phyloP scores from a whole-genome alignment of 192 early-diverging fungal genomes.

The Radiomyces spectabilis region DNA sequence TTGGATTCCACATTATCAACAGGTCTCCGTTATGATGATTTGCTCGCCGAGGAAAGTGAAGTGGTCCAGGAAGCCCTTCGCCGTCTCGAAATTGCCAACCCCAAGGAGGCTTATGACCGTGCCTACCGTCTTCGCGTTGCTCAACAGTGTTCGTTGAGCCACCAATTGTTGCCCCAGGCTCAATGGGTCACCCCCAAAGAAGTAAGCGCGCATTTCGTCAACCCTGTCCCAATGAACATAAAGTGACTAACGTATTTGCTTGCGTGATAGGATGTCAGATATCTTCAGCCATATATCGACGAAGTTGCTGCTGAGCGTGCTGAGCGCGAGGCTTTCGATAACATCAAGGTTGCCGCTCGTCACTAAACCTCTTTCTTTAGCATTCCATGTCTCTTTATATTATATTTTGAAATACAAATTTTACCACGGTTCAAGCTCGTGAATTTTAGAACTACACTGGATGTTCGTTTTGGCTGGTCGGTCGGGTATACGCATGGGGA shows the following conservation, averaged over 20 bases:
- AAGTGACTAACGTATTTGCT: not conserved
- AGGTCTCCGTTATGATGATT: constrained; percentile 89
- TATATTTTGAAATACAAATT: too few relatives aligned
- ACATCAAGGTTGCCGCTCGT: constrained; percentile 27
- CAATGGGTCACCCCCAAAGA: constrained; percentile 75
- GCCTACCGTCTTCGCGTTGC: constrained; percentile 76
- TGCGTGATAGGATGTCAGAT: constrained; percentile 77
- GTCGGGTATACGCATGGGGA: too few relatives aligned
- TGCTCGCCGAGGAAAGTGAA: constrained; percentile 78
- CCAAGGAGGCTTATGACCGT: constrained; percentile 57
- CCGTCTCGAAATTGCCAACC: constrained; percentile 55
- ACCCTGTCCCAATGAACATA: not conserved
- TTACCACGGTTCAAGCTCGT: too few relatives aligned
- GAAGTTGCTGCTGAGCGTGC: constrained; percentile 74
- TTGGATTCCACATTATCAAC: too few relatives aligned
- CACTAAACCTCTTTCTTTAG: too few relatives aligned
- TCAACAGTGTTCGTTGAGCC: constrained; percentile 63
- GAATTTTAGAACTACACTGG: too few relatives aligned
- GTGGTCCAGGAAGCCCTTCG: constrained; percentile 76
- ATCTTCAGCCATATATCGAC: constrained; percentile 75
- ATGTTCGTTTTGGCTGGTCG: too few relatives aligned
- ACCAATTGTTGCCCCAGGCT: constrained; percentile 58
- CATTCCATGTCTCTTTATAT: too few relatives aligned
- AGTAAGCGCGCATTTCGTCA: constrained; percentile 26
- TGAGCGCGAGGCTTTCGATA: constrained; percentile 70